Base-by-base conservation (phyloP, 176 grass and related monocot genomes). In the Aegilops umbellulata region DNA sequence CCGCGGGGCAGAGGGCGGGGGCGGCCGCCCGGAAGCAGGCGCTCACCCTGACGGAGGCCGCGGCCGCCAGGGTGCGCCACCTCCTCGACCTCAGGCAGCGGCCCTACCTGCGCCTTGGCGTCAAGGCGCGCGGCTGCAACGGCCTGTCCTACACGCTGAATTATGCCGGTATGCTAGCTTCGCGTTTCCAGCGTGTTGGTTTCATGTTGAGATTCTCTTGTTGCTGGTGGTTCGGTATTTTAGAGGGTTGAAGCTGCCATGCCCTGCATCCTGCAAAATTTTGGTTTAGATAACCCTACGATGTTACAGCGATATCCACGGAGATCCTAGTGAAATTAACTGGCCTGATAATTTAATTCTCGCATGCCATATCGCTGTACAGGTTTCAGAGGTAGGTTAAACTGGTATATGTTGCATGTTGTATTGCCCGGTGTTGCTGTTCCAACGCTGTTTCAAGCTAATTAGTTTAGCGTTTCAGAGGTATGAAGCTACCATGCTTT, bases 141-240 rank as follows among this genome's bases (percentile, higher is more conserved):
- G 96, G 93, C 69, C 87, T 98, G 75, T 98, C 93, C 10, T 98
- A 95, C 86, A 91, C 91, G 16, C 91, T 98, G 20, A 95, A 98
- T 86, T 95, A 95, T n/a, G 91, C 96, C 5, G 90, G 96, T 95
- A 88, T 35, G 53, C 6, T 69, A 17, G 5, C 16, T 53, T 17
- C 70, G 26, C 13, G n/a, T 29, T 36, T 69, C 19, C 2, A 22
- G 31, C 8, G 10, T 8, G 5, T 36, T 44, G 0, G 22, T 73
- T 41, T 47, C 39, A 35, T 69, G 64, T 32, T 20, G 1, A 68
- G 0, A 15, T 66, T 14, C 15, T 1, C 63, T 7, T 66, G 64
- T 34, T 58, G 19, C 19, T 58, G 1, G 2, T 34, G 9, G 31
- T 36, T 69, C 3, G 16, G 66, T 32, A 12, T 69, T 36, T 69